A percentile compares a stretch with the other conserved stretches of the same genome.
Conservation (phyloP, 805 yeast genomes). For the Ogataea zsoltii region DNA sequence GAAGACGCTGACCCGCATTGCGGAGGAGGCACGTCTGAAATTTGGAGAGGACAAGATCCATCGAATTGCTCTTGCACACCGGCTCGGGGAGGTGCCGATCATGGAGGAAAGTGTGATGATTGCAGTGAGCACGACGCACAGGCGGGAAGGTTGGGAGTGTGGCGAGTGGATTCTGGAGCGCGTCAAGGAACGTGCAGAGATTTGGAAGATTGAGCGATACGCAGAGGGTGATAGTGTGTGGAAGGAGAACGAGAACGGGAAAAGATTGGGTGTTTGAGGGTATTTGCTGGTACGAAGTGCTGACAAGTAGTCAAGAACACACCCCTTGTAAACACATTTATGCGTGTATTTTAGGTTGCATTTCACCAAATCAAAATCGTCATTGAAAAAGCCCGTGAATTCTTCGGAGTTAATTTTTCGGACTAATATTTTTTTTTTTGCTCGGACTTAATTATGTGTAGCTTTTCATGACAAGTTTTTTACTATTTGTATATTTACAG, state of each 20-base stretch:
- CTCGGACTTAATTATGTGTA: too few relatives aligned
- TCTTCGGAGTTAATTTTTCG: too few relatives aligned
- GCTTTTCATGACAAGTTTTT: too few relatives aligned
- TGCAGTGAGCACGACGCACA: slow-evolving; percentile 45
- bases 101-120: slow-evolving; percentile 47
- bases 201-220: slow-evolving; percentile 52
- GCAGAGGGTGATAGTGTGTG: slow-evolving; percentile 42
- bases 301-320: too few relatives aligned
- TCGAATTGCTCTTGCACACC: slow-evolving; percentile 43
- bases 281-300: too few relatives aligned
- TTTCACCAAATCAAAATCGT: too few relatives aligned
- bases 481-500: too few relatives aligned
- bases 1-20: slow-evolving; percentile 38
- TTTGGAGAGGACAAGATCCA: slow-evolving; percentile 33
- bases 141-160: slow-evolving; percentile 49
- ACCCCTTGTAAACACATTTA: too few relatives aligned
- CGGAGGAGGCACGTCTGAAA: slow-evolving; percentile 30
- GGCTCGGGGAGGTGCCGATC: slow-evolving; percentile 50
- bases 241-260: slow-evolving; percentile 42
- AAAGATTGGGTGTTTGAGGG: too few relatives aligned
- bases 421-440: too few relatives aligned
- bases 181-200: slow-evolving; percentile 46
- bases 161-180: slow-evolving; percentile 45
- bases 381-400: too few relatives aligned
- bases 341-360: too few relatives aligned